Evolutionary conservation across 768 basidiomycete genomes (phyloP), one percentile per base, ranked within the genome.

Genomic region (Hebeloma cylindrosporum): DNA sequence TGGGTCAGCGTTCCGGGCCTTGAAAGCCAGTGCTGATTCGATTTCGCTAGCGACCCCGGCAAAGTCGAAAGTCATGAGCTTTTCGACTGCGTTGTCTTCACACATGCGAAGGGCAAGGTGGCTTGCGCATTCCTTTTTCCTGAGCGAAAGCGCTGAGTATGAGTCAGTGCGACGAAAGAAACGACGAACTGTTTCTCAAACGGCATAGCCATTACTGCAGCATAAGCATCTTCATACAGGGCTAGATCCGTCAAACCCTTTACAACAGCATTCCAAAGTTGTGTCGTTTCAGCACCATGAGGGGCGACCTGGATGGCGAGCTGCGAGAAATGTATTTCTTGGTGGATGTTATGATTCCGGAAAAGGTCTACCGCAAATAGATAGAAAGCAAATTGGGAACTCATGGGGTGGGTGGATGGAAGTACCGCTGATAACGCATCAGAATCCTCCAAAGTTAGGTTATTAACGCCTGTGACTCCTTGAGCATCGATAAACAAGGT

Each of bases 1-100:
- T 37, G 95, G 93, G 67, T 99, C 91, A 13, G 85, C 85, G 62
- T 97, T 95, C 48, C 94, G 80, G 5, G 93, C 89, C 63, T 97
- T 95, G 73, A 94, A 97, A 14, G 87, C 78, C 30, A 99, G 72
- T 11, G 86, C 82, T 31, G 79, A 82, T 69, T 96, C 93, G 14
- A 98, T 88, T 60, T 95, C 92, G 40, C 85, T 82, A 31, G 83
- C 78, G 48, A 94, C 74, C 0, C 88, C 91, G 32, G 85, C 75
- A 59, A 97, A 98, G 57, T 89, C 89, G 57, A 91, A 83, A 6
- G 80, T 68, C 62, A 93, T 80, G 9, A 98, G 73, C 51, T 77
- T 77, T 39, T 85, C 84, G 13, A 93, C 79, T 26, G 88, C 83
- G 58, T 86, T 78, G 45, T 85, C 83, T 61, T 96, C 93, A 61